These are phyloP conservation scores for Petrea volubilis DNA, from an alignment of 257 asterid genomes.

Conservation along the genomic window DNA sequence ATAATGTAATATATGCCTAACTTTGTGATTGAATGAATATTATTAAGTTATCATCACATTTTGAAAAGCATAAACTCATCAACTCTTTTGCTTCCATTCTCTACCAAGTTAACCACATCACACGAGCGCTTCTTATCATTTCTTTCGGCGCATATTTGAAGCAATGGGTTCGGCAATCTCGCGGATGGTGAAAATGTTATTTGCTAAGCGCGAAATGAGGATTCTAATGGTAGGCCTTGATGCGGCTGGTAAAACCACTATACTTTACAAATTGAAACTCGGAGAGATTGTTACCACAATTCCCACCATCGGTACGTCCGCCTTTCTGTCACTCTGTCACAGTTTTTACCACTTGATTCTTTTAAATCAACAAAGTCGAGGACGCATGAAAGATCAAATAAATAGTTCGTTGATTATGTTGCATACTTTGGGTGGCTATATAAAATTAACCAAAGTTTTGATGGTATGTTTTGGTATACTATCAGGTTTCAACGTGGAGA, in stretches of 20 bases:
- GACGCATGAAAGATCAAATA: too few species aligned
- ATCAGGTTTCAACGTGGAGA: constrained; percentile 55
- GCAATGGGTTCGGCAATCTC: constrained; percentile 48
- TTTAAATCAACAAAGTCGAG: too few species aligned
- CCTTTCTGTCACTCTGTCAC: not conserved
- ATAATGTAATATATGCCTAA: not conserved
- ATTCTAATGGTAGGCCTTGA: constrained; percentile 60
- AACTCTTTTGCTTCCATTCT: not conserved
- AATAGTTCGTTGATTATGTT: too few species aligned
- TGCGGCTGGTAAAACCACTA: constrained; percentile 53
- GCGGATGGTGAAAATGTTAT: constrained; percentile 33
- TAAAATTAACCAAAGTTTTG: not conserved
- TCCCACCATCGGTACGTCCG: constrained; percentile 46
- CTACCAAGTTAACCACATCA: not conserved
- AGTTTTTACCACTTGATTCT: not conserved
- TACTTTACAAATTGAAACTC: constrained; percentile 49
- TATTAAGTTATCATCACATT: not conserved
- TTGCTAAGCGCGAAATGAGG: constrained; percentile 49
- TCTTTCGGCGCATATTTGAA: not conserved
- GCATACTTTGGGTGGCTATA: too few species aligned
- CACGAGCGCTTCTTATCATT: not conserved
- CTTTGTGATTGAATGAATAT: not conserved
- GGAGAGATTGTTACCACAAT: constrained; percentile 52
- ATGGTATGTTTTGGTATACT: not conserved
- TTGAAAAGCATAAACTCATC: too few species aligned